Evolutionary conservation across 371 early-diverging fungal species (phyloP).

Genomic region (Mucor irregularis): DNA sequence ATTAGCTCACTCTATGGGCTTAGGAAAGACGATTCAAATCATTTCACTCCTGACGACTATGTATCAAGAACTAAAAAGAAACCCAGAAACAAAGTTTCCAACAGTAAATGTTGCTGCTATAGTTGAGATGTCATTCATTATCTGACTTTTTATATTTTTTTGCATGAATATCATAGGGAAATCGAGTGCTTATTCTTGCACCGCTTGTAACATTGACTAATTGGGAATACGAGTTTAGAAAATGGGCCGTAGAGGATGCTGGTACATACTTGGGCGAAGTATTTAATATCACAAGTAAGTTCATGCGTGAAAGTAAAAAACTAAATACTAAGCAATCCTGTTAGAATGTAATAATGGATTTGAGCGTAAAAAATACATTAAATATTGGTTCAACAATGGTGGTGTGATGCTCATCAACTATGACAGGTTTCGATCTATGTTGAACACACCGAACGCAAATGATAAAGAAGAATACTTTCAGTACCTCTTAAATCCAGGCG

Average conservation of each 20-base stretch:
- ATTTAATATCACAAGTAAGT: slow-evolving; percentile 32
- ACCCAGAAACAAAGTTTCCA: slow-evolving; percentile 42
- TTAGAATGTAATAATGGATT: neutral
- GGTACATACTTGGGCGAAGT: slow-evolving; percentile 27
- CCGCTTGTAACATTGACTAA: slow-evolving; percentile 76
- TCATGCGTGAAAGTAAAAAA: neutral
- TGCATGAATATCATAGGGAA: too few species aligned
- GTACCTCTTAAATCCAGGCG: slow-evolving; percentile 59
- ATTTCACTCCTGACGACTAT: slow-evolving; percentile 74
- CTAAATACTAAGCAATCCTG: neutral
- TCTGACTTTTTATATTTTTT: slow-evolving; percentile 3
- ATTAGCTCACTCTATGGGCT: slow-evolving; percentile 90
- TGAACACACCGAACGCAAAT: slow-evolving; percentile 10
- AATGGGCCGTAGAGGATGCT: slow-evolving; percentile 58
- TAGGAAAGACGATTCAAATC: slow-evolving; percentile 81
- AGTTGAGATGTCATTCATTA: neutral
- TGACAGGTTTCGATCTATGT: slow-evolving; percentile 50
- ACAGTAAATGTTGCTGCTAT: slow-evolving; percentile 17
- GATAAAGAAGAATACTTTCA: slow-evolving; percentile 16
- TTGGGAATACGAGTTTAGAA: slow-evolving; percentile 75
- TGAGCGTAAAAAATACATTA: slow-evolving; percentile 18
- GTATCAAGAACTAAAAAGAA: slow-evolving; percentile 38
- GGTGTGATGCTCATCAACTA: slow-evolving; percentile 75
- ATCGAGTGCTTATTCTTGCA: slow-evolving; percentile 77
- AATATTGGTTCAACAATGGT: slow-evolving; percentile 58